Conservation (phyloP, 1,139 yeast species). For the Diutina rugosa region DNA sequence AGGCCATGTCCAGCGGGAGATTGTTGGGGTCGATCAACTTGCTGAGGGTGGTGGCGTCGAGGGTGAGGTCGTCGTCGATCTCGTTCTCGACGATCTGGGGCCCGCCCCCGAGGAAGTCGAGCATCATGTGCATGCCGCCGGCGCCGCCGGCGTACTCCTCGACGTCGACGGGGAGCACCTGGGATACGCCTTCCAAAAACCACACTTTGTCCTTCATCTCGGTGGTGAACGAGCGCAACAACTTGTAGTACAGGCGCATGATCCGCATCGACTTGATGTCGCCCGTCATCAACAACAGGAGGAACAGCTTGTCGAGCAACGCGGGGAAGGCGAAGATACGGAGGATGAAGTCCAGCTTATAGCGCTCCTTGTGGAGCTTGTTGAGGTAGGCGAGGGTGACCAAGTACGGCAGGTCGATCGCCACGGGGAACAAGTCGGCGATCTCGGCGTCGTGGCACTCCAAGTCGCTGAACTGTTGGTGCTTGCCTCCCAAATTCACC, state of each 20-base stretch:
- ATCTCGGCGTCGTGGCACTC: constrained; percentile 82
- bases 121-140: constrained; percentile 86
- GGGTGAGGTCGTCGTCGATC: constrained; percentile 26
- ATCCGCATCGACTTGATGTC: constrained; percentile 81
- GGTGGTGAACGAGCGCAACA: constrained; percentile 67
- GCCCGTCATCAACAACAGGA: constrained; percentile 68
- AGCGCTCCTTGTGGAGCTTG: constrained; percentile 69
- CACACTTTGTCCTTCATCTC: constrained; percentile 86
- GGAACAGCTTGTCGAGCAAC: constrained; percentile 62
- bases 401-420: constrained; percentile 70
- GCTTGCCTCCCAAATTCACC: constrained; percentile 4
- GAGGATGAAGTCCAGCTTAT: constrained; percentile 74
- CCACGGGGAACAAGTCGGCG: constrained; percentile 76
- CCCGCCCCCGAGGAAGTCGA: constrained; percentile 74
- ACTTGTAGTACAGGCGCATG: constrained; percentile 76
- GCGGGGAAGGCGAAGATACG: constrained; percentile 93
- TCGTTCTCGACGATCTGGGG: constrained; percentile 31
- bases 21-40: constrained; percentile 42
- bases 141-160: constrained; percentile 75
- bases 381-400: constrained; percentile 79
- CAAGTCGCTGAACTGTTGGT: constrained; percentile 34
- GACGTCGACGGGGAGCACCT: constrained; percentile 73
- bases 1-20: constrained; percentile 42
- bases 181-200: constrained; percentile 88
- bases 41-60: constrained; percentile 27